phyloP scores from a whole-genome alignment of 1,284 basidiomycete species.

The Heterobasidion occidentale region DNA sequence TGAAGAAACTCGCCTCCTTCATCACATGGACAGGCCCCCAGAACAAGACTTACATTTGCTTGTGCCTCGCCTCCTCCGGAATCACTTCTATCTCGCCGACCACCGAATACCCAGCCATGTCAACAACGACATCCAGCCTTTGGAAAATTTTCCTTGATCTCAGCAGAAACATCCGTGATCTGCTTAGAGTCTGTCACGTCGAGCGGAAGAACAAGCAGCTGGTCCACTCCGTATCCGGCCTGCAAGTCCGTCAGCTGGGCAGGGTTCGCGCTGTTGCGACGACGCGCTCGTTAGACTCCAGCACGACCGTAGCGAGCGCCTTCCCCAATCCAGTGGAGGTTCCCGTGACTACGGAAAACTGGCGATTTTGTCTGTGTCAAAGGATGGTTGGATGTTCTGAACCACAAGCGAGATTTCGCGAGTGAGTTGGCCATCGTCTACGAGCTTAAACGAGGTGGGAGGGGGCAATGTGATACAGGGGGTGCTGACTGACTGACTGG shows the following conservation, averaged over 20 bases:
- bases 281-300: constrained; percentile 16
- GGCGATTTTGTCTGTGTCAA: not conserved
- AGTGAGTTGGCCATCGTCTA: not conserved
- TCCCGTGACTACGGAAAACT: not conserved
- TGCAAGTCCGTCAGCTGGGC: constrained; percentile 8
- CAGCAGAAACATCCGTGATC: constrained; percentile 23
- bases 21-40: constrained; percentile 25
- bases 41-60: constrained; percentile 22
- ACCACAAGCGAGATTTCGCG: not conserved
- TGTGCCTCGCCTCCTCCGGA: constrained; percentile 21
- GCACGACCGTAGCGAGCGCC: not conserved
- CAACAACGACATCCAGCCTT: constrained; percentile 30
- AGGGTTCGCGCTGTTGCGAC: constrained; percentile 18
- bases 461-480: no score
- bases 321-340: not conserved
- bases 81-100: constrained; percentile 24
- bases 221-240: constrained; percentile 6
- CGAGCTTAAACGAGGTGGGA: not conserved
- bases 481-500: not conserved
- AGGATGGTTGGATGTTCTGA: not conserved
- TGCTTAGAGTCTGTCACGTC: constrained; percentile 21
- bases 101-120: constrained; percentile 27
- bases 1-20: constrained; percentile 9
- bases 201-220: constrained; percentile 12
- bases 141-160: constrained; percentile 20